Conservation (phyloP, 2,329 filamentous ascomycete species). For the Mariannaea elegans region DNA sequence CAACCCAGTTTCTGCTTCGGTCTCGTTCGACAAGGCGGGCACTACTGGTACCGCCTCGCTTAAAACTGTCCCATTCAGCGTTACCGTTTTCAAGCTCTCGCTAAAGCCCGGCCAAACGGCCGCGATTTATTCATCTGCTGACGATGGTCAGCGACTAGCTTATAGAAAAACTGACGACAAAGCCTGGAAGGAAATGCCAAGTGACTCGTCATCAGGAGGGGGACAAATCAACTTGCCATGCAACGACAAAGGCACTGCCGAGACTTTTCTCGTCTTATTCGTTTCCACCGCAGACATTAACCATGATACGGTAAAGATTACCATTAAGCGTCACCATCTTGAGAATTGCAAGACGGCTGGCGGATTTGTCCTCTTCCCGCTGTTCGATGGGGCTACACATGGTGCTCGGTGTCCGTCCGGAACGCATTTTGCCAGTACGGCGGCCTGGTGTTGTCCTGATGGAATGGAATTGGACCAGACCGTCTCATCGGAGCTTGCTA, state of each 20-base stretch:
- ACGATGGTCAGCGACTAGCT: conserved; percentile 13
- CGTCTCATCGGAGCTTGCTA: conserved; percentile 4
- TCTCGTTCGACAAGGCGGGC: conserved; percentile 11
- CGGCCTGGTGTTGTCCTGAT: conserved; percentile 25
- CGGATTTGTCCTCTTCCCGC: conserved; percentile 26
- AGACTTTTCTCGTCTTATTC: conserved; percentile 9
- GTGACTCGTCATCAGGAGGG: neutral
- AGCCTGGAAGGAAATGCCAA: conserved; percentile 18
- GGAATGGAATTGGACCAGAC: conserved; percentile 18
- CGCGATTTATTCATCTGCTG: conserved; percentile 10
- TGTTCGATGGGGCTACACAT: neutral
- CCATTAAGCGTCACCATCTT: neutral
- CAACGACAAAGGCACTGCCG: conserved; percentile 3
- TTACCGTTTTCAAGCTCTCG: conserved; percentile 18
- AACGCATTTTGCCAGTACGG: conserved; percentile 9
- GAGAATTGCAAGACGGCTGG: conserved; percentile 8
- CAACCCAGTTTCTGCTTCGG: neutral
- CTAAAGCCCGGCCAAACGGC: conserved; percentile 8
- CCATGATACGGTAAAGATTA: conserved; percentile 13
- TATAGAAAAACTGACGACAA: conserved; percentile 13
- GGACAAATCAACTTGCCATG: conserved; percentile 3
- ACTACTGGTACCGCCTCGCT: conserved; percentile 20
- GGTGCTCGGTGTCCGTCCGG: conserved; percentile 13
- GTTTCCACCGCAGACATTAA: conserved; percentile 11
- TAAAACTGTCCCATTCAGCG: conserved; percentile 12